Evolutionary conservation across 2,329 filamentous ascomycete genomes (phyloP).

Genomic region (Ophiostoma quercus): DNA sequence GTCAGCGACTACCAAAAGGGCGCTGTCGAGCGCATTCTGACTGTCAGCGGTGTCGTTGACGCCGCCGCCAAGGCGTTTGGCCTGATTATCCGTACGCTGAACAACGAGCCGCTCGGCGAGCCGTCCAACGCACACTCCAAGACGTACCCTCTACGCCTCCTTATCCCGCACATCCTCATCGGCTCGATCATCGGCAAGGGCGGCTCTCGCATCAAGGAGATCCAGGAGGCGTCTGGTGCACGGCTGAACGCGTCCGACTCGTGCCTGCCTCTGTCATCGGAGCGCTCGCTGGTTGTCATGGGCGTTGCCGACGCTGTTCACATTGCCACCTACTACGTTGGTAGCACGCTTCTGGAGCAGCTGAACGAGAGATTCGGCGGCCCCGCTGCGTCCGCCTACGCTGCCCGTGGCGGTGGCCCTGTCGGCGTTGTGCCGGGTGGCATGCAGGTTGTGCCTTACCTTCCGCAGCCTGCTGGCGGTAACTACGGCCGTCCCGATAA

Average conservation of each 20-base stretch:
- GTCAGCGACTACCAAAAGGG: constrained; percentile 98
- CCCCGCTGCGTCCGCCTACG: constrained; percentile 94
- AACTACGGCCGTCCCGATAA: constrained; percentile 89
- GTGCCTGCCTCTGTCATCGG: constrained; percentile 87
- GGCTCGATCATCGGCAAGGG: constrained; percentile 98
- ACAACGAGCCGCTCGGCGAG: constrained; percentile 87
- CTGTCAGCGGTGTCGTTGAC: constrained; percentile 93
- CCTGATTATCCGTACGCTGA: constrained; percentile 93
- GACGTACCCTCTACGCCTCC: constrained; percentile 90
- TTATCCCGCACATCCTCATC: constrained; percentile 95
- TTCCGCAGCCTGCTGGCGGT: constrained; percentile 85
- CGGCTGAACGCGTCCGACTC: constrained; percentile 94
- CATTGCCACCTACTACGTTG: constrained; percentile 98
- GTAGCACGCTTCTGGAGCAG: constrained; percentile 95
- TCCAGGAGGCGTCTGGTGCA: constrained; percentile 94
- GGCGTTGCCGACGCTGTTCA: constrained; percentile 97
- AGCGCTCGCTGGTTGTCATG: constrained; percentile 95
- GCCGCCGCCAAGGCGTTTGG: constrained; percentile 98
- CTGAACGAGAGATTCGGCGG: constrained; percentile 94
- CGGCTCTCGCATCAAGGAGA: constrained; percentile 92
- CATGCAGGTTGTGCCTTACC: constrained; percentile 99
- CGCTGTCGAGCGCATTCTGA: constrained; percentile 94
- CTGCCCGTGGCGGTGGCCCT: constrained; percentile 86
- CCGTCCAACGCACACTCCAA: constrained; percentile 90
- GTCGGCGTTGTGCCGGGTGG: constrained; percentile 91